Evolutionary conservation across 2,329 filamentous ascomycete genomes (phyloP), one percentile per base, ranked within the genome.

Genomic region (Diplocarpon rosae): DNA sequence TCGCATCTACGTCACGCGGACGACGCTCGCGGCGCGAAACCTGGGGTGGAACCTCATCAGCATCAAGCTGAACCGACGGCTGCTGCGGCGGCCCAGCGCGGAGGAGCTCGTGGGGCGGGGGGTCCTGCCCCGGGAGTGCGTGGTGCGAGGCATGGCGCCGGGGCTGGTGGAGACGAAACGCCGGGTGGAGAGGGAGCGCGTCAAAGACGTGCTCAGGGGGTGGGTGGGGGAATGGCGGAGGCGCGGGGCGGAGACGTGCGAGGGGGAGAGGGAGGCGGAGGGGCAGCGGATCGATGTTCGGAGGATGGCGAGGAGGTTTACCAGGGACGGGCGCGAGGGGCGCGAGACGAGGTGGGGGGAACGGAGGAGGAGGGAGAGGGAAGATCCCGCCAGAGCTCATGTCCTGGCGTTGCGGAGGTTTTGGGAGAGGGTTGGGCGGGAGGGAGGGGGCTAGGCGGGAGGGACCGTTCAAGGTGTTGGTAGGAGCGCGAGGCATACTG

Each of bases 1-100:
- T 33, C 72, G 69, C 59, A 84, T 86, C 58, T 81, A 84, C 62
- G 63, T 84, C 34, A 82, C 79, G 33, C 69, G 72, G 43, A 85
- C 78, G 12, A 75, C 80, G 29, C 69, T 80, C 37, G 72, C 80
- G 17, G 82, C 80, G 3, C 73, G 79, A 15, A 68, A 70, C 16
- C 70, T 86, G 2, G 75, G 74, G 37, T 73, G 78, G 45, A 80
- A 72, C 12, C 69, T 86, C 2, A 74, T 78, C 5, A 73, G 43
- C 41, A 85, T 85, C 56, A 75, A 75, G 27, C 69, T 86, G 4
- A 74, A 78, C 20, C 73, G 75, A 38, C 72, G 73, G 10, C 68
- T 85, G 2, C 71, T 75, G 14, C 64, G 69, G 8, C 70, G 82
- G 1, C 80, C 80, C 0, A 72, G 75, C 2, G 68, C 73, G 5